These are phyloP conservation scores for Leccinum subrobustum DNA, from an alignment of 1,284 basidiomycete species.

Conservation along the genomic window DNA sequence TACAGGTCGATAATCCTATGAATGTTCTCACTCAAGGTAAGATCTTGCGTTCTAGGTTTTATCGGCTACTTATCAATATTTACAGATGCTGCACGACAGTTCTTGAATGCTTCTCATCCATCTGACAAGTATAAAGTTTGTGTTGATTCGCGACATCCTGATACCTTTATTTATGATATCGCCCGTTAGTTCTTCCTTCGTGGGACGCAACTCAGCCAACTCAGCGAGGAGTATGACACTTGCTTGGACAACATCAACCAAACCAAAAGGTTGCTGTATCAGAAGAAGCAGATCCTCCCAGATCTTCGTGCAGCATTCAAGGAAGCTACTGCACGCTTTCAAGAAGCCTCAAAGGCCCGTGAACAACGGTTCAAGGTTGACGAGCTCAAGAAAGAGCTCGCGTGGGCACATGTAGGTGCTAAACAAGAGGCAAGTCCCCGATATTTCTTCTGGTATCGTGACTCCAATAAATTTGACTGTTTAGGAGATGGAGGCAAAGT, in stretches of 20 bases:
- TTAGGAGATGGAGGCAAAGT: conserved; percentile 52
- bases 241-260: conserved; percentile 72
- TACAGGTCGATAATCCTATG: conserved; percentile 96
- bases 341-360: conserved; percentile 72
- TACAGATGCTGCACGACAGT: conserved; percentile 58
- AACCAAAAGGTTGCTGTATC: conserved; percentile 60
- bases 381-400: conserved; percentile 77
- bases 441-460: not conserved
- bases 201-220: conserved; percentile 89
- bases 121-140: conserved; percentile 88
- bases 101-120: conserved; percentile 82
- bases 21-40: conserved; percentile 90
- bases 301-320: conserved; percentile 64
- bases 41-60: not conserved
- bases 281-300: conserved; percentile 72
- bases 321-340: conserved; percentile 62
- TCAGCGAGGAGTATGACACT: conserved; percentile 83
- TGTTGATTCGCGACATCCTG: not conserved
- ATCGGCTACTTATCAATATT: not conserved
- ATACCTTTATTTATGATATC: not conserved
- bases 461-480: not conserved
- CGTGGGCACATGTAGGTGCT: conserved; percentile 84
- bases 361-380: conserved; percentile 69
- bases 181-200: conserved; percentile 82
- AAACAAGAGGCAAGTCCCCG: conserved; percentile 59